Percentiles rank a stretch among this genome's conserved stretches.
phyloP scores from a whole-genome alignment of 148 eudicot genomes.

The Cornus controversa region DNA sequence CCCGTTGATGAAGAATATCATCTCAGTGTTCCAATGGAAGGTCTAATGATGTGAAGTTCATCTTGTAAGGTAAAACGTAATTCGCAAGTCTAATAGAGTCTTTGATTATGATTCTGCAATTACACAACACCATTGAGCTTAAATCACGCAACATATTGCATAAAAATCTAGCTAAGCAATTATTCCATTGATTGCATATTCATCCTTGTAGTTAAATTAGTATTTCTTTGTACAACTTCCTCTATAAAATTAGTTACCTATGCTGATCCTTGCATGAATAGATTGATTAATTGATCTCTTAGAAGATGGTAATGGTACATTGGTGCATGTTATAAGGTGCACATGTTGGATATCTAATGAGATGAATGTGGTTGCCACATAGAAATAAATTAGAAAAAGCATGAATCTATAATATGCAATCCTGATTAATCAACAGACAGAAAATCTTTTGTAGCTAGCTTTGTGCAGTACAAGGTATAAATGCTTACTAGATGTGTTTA shows the following conservation, averaged over 20 bases:
- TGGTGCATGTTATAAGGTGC: not conserved
- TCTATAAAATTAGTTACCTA: not conserved
- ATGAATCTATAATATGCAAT: not conserved
- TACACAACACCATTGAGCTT: conserved; percentile 16
- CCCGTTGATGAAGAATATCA: conserved; percentile 15
- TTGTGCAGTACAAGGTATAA: not conserved
- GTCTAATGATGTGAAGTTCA: conserved; percentile 14
- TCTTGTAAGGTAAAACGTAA: conserved; percentile 15
- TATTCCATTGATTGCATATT: conserved; percentile 15
- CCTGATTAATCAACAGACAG: not conserved
- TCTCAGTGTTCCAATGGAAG: conserved; percentile 12
- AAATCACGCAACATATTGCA: conserved; percentile 13
- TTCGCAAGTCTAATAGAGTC: conserved; percentile 16
- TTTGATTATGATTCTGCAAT: conserved; percentile 14
- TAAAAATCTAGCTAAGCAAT: conserved; percentile 18
- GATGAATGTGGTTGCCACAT: not conserved
- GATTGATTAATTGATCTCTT: conserved; percentile 13
- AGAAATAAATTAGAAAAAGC: not conserved
- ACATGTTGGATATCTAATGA: not conserved
- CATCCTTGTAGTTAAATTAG: not conserved
- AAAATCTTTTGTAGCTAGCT: conserved; percentile 1
- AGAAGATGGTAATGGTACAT: not conserved
- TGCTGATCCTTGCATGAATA: conserved; percentile 8
- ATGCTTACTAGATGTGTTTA: not conserved
- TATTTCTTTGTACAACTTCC: conserved; percentile 8